phyloP scores from a whole-genome alignment of 1,284 basidiomycete species.

The Moesziomyces globuligerus region DNA sequence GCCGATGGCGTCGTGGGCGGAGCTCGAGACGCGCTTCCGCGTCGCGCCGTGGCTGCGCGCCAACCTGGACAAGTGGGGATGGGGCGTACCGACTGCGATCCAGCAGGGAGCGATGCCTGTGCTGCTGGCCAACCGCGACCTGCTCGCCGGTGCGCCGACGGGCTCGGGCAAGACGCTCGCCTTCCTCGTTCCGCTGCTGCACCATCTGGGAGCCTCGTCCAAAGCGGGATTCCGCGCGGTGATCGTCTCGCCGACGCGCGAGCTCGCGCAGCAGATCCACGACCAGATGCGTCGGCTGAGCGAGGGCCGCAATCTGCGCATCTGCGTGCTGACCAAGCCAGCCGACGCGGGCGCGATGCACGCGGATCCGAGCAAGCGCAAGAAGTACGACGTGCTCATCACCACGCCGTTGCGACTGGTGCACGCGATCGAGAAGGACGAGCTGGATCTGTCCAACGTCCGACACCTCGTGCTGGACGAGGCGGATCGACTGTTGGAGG shows the following conservation, averaged over 20 bases:
- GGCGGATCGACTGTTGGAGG: conserved; percentile 75
- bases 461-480: conserved; percentile 61
- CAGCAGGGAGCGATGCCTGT: conserved; percentile 67
- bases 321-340: conserved; percentile 59
- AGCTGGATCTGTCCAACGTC: conserved; percentile 58
- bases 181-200: conserved; percentile 61
- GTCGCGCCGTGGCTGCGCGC: conserved; percentile 48
- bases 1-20: conserved; percentile 65
- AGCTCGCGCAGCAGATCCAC: conserved; percentile 64
- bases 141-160: conserved; percentile 63
- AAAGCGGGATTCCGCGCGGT: conserved; percentile 56
- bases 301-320: conserved; percentile 45
- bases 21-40: conserved; percentile 54
- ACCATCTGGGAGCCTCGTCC: conserved; percentile 45
- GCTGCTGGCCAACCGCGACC: conserved; percentile 61
- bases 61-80: conserved; percentile 53
- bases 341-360: conserved; percentile 29
- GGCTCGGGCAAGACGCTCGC: conserved; percentile 65
- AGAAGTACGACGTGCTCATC: conserved; percentile 61
- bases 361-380: conserved; percentile 36
- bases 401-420: conserved; percentile 64
- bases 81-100: conserved; percentile 65
- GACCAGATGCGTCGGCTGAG: conserved; percentile 55
- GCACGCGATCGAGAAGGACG: conserved; percentile 60
- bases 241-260: conserved; percentile 63